A percentile compares a stretch with the other conserved stretches of the same genome.
Conservation (phyloP, 805 yeast genomes). For the Hanseniaspora pseudoguilliermondii region DNA sequence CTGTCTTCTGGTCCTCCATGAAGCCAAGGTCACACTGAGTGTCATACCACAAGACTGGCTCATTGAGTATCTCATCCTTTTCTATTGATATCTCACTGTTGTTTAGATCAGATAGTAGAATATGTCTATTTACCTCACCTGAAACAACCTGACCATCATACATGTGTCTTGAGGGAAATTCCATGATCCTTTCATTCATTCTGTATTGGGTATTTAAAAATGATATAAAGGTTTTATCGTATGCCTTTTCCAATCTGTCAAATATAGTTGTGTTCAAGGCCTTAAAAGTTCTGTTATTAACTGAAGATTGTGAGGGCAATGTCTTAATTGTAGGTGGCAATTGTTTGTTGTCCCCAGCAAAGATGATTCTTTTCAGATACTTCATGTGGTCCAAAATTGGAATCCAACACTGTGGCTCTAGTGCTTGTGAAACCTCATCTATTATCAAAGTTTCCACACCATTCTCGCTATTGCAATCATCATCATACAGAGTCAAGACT, state of each 20-base stretch:
- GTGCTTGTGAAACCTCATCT: conserved; percentile 88
- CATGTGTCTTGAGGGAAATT: conserved; percentile 55
- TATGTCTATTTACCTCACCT: conserved; percentile 41
- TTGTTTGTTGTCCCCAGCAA: conserved; percentile 91
- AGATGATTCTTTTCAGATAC: conserved; percentile 41
- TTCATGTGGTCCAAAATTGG: conserved; percentile 60
- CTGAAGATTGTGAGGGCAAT: neutral
- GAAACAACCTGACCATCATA: conserved; percentile 57
- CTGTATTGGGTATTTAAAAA: conserved; percentile 72
- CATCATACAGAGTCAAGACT: conserved; percentile 39
- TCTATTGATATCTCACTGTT: conserved; percentile 38
- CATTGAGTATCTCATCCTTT: conserved; percentile 41
- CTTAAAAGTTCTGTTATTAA: neutral
- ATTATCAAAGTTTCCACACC: conserved; percentile 68
- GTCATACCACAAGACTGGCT: conserved; percentile 69
- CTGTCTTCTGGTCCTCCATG: conserved; percentile 37
- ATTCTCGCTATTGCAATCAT: conserved; percentile 16
- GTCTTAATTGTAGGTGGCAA: conserved; percentile 81
- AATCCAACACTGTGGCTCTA: conserved; percentile 95
- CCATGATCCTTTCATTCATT: conserved; percentile 70
- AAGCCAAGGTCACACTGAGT: conserved; percentile 75
- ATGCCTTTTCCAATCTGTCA: conserved; percentile 53
- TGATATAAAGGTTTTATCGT: conserved; percentile 37
- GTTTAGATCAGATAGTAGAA: conserved; percentile 28
- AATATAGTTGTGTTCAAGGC: conserved; percentile 50